These are phyloP conservation scores for Glycine tomentella DNA, from an alignment of 306 rosid species.

Conservation along the genomic window DNA sequence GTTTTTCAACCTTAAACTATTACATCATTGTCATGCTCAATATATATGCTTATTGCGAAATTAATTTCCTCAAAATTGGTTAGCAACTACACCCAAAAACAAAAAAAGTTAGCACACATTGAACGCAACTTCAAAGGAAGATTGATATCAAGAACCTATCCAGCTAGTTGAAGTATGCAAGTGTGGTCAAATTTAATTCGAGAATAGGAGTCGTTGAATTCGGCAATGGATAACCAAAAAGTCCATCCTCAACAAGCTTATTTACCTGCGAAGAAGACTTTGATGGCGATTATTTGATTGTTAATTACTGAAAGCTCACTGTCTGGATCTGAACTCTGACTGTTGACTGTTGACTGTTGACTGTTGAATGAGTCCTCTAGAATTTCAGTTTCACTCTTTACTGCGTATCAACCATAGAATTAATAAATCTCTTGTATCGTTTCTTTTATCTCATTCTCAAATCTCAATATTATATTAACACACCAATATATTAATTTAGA, in stretches of 20 bases:
- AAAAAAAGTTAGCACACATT: not conserved
- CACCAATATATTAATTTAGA: too few relatives aligned
- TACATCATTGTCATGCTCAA: not conserved
- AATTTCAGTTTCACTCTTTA: not conserved
- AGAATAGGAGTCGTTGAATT: slow-evolving; percentile 41
- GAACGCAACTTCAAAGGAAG: slow-evolving; percentile 12
- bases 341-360: slow-evolving; percentile 44
- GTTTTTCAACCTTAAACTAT: not conserved
- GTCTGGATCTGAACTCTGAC: not conserved
- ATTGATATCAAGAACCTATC: not conserved
- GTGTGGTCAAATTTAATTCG: slow-evolving; percentile 12
- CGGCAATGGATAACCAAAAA: slow-evolving; percentile 37
- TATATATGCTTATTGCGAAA: not conserved
- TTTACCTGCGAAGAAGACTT: slow-evolving; percentile 35
- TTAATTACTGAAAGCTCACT: slow-evolving; percentile 2
- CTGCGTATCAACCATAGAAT: too few relatives aligned
- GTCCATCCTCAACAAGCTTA: slow-evolving; percentile 11
- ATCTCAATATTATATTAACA: too few relatives aligned
- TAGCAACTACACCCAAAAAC: too few relatives aligned
- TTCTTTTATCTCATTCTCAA: too few relatives aligned
- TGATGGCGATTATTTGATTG: not conserved
- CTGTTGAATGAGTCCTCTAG: slow-evolving; percentile 29
- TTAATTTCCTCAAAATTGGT: not conserved
- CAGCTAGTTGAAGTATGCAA: slow-evolving; percentile 5
- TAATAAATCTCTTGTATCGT: too few relatives aligned